A percentile compares a stretch with the other conserved stretches of the same genome.
Conservation (phyloP, 306 rosid species). For the Pterocarpus santalinus region DNA sequence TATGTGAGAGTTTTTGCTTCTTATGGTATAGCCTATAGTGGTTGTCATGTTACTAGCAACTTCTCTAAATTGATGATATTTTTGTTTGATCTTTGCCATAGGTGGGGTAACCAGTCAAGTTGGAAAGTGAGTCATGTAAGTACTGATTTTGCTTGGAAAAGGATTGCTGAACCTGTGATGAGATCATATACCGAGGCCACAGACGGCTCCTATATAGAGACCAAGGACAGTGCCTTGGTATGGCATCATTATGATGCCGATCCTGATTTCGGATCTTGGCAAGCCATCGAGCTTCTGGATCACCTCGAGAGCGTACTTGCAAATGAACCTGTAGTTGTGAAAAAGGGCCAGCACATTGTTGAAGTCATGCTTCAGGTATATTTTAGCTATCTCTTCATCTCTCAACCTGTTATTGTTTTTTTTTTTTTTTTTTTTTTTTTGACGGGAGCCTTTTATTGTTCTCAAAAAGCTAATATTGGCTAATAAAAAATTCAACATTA, state of each 20-base stretch:
- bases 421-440: too few relatives aligned
- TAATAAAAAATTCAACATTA: constrained; percentile 16
- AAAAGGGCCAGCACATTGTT: constrained; percentile 79
- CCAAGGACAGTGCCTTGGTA: constrained; percentile 87
- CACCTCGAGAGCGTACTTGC: constrained; percentile 88
- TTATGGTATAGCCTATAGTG: not conserved
- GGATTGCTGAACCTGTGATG: constrained; percentile 85
- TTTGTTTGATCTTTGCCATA: constrained; percentile 44
- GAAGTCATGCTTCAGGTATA: constrained; percentile 94
- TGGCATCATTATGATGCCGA: constrained; percentile 85
- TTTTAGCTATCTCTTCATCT: constrained; percentile 16
- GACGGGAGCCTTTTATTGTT: not conserved
- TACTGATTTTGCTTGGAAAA: constrained; percentile 82
- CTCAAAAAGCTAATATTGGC: constrained; percentile 18
- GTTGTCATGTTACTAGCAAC: constrained; percentile 25
- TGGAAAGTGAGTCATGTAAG: constrained; percentile 70
- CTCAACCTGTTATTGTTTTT: constrained; percentile 1
- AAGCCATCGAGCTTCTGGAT: constrained; percentile 80
- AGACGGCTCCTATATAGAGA: constrained; percentile 83
- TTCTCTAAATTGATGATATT: constrained; percentile 17
- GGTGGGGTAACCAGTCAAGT: constrained; percentile 72
- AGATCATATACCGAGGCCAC: constrained; percentile 80
- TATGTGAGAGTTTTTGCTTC: not conserved
- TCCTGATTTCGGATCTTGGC: constrained; percentile 88
- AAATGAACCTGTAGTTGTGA: constrained; percentile 90